Base-by-base conservation (phyloP, 164 flowering plant species). In the Stephania cephalantha region DNA sequence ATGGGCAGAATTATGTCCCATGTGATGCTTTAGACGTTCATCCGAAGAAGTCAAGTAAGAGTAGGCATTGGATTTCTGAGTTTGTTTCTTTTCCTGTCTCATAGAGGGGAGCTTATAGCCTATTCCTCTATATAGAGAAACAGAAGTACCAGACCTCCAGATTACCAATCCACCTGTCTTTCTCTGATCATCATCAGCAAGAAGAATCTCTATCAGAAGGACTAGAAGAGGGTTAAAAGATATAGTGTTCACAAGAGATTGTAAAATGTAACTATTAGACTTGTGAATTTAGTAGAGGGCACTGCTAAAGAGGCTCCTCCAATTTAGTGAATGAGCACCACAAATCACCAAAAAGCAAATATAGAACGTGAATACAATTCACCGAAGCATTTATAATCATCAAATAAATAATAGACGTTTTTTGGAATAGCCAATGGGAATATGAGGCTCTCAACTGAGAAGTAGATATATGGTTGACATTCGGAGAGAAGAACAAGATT, bases 121-220 rank as follows among this genome's bases (percentile, higher is more conserved):
- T 45, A 87, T 86, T 35, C 98, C 98, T 84, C 99, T 88, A 74
- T 93, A 93, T 61, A 95, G 78, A 67, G 87, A 81, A 81, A 95
- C 77, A 53, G 95, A 84, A 58, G 90, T 91, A 31, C 99, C 99
- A 69, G 98, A 91, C 78, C 97, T 90, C 98, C 97, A 96, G 78
- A 96, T 86, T 72, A 96, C 97, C 84, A 96, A 73, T 4, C 99
- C 99, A 73, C 98, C 97, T 74, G 99, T 94, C 82, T 87, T 96
- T 80, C 93, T 88, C 99, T 94, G 86, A 71, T 72, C 22, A 75
- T 48, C 71, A 83, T 35, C 42, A 35, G 42, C 42, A 71, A 73
- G 31, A 52, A 55, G 25, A 70, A 46, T 55, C 46, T 1, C 44
- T 44, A 64, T 74, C 11, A 79, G 53, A 7, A 61, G 8, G 7